These are phyloP conservation scores for Kodamaea neixiangensis DNA, from an alignment of 805 yeast species.

Conservation along the genomic window DNA sequence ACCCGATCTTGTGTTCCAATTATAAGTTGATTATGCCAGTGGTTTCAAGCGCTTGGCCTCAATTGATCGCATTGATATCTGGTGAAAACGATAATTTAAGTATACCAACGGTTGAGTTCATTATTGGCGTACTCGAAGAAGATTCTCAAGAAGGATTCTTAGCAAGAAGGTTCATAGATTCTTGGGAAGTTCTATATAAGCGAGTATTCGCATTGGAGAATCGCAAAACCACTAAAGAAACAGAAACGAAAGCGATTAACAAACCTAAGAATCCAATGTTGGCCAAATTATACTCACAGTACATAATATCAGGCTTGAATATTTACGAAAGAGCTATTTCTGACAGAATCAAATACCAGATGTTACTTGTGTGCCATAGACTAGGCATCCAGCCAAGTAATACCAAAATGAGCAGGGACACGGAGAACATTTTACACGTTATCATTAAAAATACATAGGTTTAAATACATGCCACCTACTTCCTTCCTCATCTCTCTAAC, in stretches of 20 bases:
- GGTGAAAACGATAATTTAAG: constrained; percentile 24
- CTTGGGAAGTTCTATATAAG: constrained; percentile 37
- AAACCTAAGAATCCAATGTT: constrained; percentile 6
- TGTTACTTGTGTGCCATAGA: constrained; percentile 31
- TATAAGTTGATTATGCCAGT: constrained; percentile 34
- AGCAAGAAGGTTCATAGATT: constrained; percentile 45
- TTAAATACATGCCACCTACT: background rate
- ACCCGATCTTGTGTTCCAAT: constrained; percentile 35
- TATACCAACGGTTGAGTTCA: constrained; percentile 30
- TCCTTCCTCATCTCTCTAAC: constrained; percentile 6
- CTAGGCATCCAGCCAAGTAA: constrained; percentile 21
- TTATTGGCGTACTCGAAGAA: constrained; percentile 25
- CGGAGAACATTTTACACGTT: constrained; percentile 33
- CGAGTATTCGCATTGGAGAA: background rate
- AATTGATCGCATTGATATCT: constrained; percentile 22
- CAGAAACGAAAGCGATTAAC: constrained; percentile 2
- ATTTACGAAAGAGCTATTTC: constrained; percentile 44
- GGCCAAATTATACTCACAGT: constrained; percentile 23
- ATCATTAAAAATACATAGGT: constrained; percentile 13
- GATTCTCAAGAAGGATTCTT: constrained; percentile 49
- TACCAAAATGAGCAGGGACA: constrained; percentile 23
- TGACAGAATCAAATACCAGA: constrained; percentile 36
- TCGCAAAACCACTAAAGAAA: background rate
- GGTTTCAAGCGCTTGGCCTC: constrained; percentile 37
- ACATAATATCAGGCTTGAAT: constrained; percentile 37